Base-by-base conservation (phyloP, 371 early-diverging fungal species). In the Phascolomyces articulosus region DNA sequence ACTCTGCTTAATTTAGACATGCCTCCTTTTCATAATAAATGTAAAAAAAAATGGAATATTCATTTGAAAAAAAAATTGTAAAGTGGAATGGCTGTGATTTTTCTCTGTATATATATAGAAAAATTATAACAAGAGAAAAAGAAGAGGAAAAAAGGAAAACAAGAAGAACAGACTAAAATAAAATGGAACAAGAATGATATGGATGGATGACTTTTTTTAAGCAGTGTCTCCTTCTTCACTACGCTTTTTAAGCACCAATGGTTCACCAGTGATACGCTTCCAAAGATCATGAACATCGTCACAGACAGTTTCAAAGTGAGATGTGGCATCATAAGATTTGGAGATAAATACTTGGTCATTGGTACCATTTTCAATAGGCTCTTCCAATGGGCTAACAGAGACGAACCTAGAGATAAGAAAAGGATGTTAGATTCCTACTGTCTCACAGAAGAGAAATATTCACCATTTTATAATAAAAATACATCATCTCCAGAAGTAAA, bases 231-330 rank as follows among this genome's bases (percentile, higher is more conserved):
- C 84, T 62, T 85, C 85, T 68, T 80, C 78, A 47, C 69, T 74
- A 40, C 67, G 68, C 73, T 88, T 85, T 87, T 91, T 88, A 59
- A 94, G 75, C 20, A 84, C 88, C 59, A 98, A 84, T 9, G 93
- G 93, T 40, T 93, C 85, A 55, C 98, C 99, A n/a, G 95, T 96
- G 55, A 94, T 84, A 64, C 97, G 90, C 78, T 90, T 87, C 86
- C 98, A 99, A 48, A 99, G 80, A 71, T 89, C 87, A 83, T 95
- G 94, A 66, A 98, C 95, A 78, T 99, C 99, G 47, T 93, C 91
- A 79, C 94, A 97, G 23, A 97, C 93, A 58, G 98, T 94, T 77
- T 97, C 99, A 88, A 99, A 98, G 86, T 99, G 98, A 24, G 96
- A 93, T 18, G 99, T 96, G 41, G 99, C 98, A 85, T 99, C 99